Evolutionary conservation across 208 protist species (phyloP), one percentile per base, ranked within the genome.

Genomic region (Leishmania mexicana): DNA sequence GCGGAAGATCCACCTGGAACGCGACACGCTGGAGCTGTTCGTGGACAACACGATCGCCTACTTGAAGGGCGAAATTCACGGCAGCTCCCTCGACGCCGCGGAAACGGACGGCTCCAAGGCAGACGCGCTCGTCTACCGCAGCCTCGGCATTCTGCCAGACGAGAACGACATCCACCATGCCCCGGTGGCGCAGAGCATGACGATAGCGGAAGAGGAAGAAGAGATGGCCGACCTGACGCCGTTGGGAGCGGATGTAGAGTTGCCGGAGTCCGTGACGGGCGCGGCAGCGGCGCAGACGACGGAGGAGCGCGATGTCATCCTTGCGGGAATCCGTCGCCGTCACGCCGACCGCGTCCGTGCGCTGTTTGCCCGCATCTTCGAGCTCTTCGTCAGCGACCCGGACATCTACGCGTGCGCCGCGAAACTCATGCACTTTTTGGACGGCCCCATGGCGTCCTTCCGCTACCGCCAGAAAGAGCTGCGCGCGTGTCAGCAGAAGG

Each of bases 321-420:
- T 85, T 31, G 72, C 60, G 5, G 83, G 80, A 38, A 88, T 94
- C 51, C 88, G 87, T 40, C 54, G 75, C 28, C 93, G 95, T n/a
- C 92, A 96, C 85, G 86, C 84, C 54, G 81, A 91, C 8, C 93
- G 95, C 58, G 86, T 96, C 65, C 90, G 91, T 6, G 87, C 88
- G 71, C 87, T 96, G 19, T 97, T 96, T 81, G 49, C 78, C 47
- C 84, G 85, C 3, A 87, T 97, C 74, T 83, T 93, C 35, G 88
- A 90, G 45, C 80, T 92, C 19, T 97, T 96, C 83, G 95, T 97
- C 49, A 93, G 83, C 40, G 92, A 96, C 84, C 93, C 93, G 2
- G 93, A 96, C 65, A 87, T 97, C 31, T 97, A 97, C 88, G 80
- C 81, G 58, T 92, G 90, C 76, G 90, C 89, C 5, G 95, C 95